Base-by-base conservation (phyloP, 257 asterid genomes). In the Cordia subcordata region DNA sequence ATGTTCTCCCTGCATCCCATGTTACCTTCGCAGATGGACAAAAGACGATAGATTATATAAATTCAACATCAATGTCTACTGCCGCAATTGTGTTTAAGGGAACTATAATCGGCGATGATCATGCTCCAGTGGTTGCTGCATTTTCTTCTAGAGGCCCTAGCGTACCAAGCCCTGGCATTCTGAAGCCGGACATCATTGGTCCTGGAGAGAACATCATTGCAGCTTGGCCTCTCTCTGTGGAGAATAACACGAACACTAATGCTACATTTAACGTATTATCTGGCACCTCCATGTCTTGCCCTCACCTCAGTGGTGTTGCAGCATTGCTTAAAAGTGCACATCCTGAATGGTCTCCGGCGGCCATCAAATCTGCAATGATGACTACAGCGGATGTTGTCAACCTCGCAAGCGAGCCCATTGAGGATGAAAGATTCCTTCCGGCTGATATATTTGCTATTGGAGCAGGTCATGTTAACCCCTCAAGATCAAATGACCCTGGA, bases 141-240 rank as follows among this genome's bases (percentile, higher is more conserved):
- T 82, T 77, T 57, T 85, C 94, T 0, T 56, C 87, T 3, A 57
- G 87, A 8, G 95, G 89, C 1, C 92, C 93, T 0, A 77, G 45
- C 35, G 0, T 0, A 0, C n/a, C 16, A 0, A 79, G 79, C 46
- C 84, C 55, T 0, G 88, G 92, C 0, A 83, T 86, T 46, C 50
- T 86, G 19, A 86, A 86, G 49, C 95, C 89, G 0, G 93, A 86
- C 19, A 77, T 86, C 3, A 37, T 83, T 4, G 87, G 87, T 46
- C 95, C 93, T 0, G 93, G 90, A 0, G 77, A 63, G 45, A 81
- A 76, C 57, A 76, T 85, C 50, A 63, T 82, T 0, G 86, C 85
- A 0, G 81, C 86, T 8, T 85, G 83, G 80, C 79, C 79, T 4
- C 2, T 23, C 10, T 76, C 81, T 0, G 46, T 77, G 4, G 81